Base-by-base conservation (phyloP, 352 stramenopile species). In the Pythium grandisporangium region DNA sequence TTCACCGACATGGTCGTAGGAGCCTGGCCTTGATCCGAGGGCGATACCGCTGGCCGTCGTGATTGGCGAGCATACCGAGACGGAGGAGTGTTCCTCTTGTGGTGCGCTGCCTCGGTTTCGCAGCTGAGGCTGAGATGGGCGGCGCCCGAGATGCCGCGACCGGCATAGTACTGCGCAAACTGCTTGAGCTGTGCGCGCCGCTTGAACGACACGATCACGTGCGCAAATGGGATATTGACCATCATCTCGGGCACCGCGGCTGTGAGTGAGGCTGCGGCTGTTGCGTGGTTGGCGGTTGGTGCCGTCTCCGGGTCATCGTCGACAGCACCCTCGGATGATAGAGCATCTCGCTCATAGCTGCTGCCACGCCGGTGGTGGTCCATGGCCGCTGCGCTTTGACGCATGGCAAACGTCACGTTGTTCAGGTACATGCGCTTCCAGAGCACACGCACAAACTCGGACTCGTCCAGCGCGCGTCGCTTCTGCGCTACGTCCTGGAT, bases 131-230 rank as follows among this genome's bases (percentile, higher is more conserved):
- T 63, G 17, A 87, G 41, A 24, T 68, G 58, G 34, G 75, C 63
- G 1, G 73, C 63, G 1, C 73, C 73, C 1, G 73, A 78, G 40
- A 87, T 82, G 6, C 73, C 73, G 14, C 71, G 67, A 47, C 61
- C 77, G 8, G 58, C 53, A 48, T 87, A 87, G 56, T 81, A 87
- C 37, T 57, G 60, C 7, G 73, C 69, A 35, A 87, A 87, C 36
- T 84, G 66, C 40, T 71, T 63, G 42, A 87, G 56, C 38, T 87
- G 73, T 10, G 56, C 54, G 5, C 73, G 66, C 0, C 73, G 70
- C 45, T 87, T 84, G 50, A 87, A 72, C 10, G 66, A 79, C 11
- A 84, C 64, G 35, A 87, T 78, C 12, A 87, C 68, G 13, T 87
- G 73, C 3, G 70, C 54, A 3, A 87, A 45, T 10, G 73, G 70